Conservation (phyloP, 768 basidiomycete genomes). For the Austroboletus festivus region DNA sequence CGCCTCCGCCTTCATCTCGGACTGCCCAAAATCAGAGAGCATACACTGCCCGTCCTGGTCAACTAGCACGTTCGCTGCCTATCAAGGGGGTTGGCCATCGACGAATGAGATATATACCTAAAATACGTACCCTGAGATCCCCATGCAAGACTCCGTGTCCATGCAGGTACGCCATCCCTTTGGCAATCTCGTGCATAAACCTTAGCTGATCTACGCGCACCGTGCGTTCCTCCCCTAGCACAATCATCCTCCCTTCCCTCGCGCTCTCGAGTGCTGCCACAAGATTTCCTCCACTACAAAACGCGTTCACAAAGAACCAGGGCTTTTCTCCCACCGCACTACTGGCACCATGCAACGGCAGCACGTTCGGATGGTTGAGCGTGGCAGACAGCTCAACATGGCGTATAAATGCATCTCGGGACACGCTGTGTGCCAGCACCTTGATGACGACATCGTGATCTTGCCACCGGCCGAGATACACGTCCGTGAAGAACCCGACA, state of each 20-base stretch:
- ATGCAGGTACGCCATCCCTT: slow-evolving; percentile 83
- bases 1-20: slow-evolving; percentile 72
- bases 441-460: slow-evolving; percentile 61
- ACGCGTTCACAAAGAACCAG: slow-evolving; percentile 79
- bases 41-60: slow-evolving; percentile 64
- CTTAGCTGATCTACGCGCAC: slow-evolving; percentile 42
- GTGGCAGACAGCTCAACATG: slow-evolving; percentile 73
- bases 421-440: slow-evolving; percentile 59
- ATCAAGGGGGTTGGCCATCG: neutral
- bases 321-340: slow-evolving; percentile 66
- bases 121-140: slow-evolving; percentile 63
- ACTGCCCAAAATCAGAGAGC: slow-evolving; percentile 82
- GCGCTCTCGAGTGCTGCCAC: slow-evolving; percentile 50
- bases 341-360: slow-evolving; percentile 76
- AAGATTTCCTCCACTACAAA: slow-evolving; percentile 62
- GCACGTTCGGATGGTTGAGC: slow-evolving; percentile 65
- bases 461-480: no score
- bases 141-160: slow-evolving; percentile 67
- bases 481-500: no score
- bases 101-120: neutral
- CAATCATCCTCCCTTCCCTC: neutral
- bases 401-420: slow-evolving; percentile 60
- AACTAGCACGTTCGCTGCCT: slow-evolving; percentile 77
- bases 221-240: neutral
- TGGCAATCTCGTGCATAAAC: slow-evolving; percentile 71